Evolutionary conservation across 2,329 filamentous ascomycete genomes (phyloP).

Genomic region (Bipolaris victoriae): DNA sequence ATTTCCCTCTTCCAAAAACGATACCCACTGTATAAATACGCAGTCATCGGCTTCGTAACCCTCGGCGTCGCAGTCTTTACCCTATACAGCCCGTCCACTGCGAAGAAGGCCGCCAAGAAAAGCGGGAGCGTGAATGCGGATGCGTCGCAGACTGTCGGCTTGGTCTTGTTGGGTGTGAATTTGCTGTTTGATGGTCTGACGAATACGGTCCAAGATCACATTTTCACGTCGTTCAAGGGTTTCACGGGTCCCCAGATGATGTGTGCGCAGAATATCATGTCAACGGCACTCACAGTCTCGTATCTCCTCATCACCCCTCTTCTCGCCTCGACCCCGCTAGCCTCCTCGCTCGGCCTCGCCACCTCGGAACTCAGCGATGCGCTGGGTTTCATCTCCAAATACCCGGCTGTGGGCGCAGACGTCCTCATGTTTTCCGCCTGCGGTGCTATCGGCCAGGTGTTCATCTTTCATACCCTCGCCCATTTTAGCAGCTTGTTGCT

Average conservation of each 20-base stretch:
- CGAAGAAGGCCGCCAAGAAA: slow-evolving; percentile 48
- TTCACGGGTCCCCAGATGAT: slow-evolving; percentile 98
- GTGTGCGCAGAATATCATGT: slow-evolving; percentile 94
- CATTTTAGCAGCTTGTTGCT: slow-evolving; percentile 91
- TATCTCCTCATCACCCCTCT: slow-evolving; percentile 83
- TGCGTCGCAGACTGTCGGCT: slow-evolving; percentile 73
- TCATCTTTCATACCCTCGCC: slow-evolving; percentile 92
- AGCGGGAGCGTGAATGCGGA: slow-evolving; percentile 61
- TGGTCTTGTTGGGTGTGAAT: slow-evolving; percentile 85
- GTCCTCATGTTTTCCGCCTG: slow-evolving; percentile 89
- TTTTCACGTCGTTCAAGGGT: slow-evolving; percentile 77
- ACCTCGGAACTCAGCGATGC: slow-evolving; percentile 74
- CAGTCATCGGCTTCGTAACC: slow-evolving; percentile 89
- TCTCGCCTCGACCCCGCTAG: slow-evolving; percentile 66
- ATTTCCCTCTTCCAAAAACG: slow-evolving; percentile 86
- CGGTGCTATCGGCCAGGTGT: slow-evolving; percentile 92
- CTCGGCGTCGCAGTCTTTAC: slow-evolving; percentile 94
- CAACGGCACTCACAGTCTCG: slow-evolving; percentile 73
- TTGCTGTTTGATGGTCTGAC: slow-evolving; percentile 94
- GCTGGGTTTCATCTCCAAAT: slow-evolving; percentile 75
- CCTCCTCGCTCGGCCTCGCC: slow-evolving; percentile 51
- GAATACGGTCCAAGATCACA: slow-evolving; percentile 95
- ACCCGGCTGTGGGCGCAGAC: slow-evolving; percentile 84
- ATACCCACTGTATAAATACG: slow-evolving; percentile 96
- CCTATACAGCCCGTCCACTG: slow-evolving; percentile 68